Conservation (phyloP, 352 stramenopile genomes). For the Lagenidium giganteum region DNA sequence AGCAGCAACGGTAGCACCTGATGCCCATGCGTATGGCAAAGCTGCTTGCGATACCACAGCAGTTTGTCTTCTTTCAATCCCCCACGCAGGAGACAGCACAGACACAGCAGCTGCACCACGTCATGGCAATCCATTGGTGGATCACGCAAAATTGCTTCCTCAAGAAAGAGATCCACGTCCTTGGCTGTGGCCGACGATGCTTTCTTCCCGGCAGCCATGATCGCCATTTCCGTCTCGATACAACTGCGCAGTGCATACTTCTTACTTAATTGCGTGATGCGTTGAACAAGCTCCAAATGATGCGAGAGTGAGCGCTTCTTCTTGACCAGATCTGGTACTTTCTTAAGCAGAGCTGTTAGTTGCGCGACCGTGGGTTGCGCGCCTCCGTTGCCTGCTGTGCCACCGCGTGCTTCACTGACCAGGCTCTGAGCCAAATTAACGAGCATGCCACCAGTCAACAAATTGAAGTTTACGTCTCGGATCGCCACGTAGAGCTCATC, state of each 20-base stretch:
- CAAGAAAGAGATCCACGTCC: constrained; percentile 61
- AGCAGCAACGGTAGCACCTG: constrained; percentile 59
- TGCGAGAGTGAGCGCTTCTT: constrained; percentile 62
- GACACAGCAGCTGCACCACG: constrained; percentile 68
- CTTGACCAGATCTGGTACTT: constrained; percentile 70
- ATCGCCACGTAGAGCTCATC: constrained; percentile 70
- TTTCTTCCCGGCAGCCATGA: constrained; percentile 57
- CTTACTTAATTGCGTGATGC: constrained; percentile 53
- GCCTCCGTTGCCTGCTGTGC: constrained; percentile 2
- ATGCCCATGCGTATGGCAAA: constrained; percentile 83
- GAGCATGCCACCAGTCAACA: constrained; percentile 45
- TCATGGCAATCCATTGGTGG: constrained; percentile 66
- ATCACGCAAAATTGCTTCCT: constrained; percentile 64
- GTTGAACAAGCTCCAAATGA: constrained; percentile 59
- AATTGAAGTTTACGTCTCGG: constrained; percentile 78
- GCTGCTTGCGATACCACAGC: constrained; percentile 60
- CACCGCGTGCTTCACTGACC: constrained; percentile 35
- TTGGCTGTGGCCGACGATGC: constrained; percentile 29
- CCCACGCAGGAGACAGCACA: constrained; percentile 65
- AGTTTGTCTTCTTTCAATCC: constrained; percentile 55
- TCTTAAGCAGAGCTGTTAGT: constrained; percentile 41
- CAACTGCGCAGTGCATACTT: constrained; percentile 52
- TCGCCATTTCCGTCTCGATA: constrained; percentile 78
- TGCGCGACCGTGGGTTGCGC: constrained; percentile 25
- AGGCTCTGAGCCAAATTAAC: constrained; percentile 50